A percentile compares a stretch with the other conserved stretches of the same genome.
These are phyloP conservation scores for Boletus vinaceobasis DNA, from an alignment of 768 basidiomycete genomes.

Conservation along the genomic window DNA sequence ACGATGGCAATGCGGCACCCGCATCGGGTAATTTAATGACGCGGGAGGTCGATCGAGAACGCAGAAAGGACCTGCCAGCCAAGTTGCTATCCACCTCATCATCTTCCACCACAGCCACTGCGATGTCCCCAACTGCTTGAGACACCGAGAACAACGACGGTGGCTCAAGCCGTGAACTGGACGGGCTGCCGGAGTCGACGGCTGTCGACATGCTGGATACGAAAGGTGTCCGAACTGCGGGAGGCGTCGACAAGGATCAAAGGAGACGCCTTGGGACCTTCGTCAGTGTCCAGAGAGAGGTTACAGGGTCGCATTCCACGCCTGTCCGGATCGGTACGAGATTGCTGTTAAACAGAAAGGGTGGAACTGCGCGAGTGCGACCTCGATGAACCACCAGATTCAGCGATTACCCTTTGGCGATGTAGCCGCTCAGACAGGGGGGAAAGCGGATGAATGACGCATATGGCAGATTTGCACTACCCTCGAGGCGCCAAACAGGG, in stretches of 20 bases:
- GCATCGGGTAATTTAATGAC: slow-evolving; percentile 28
- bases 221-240: slow-evolving; percentile 30
- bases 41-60: slow-evolving; percentile 29
- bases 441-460: slow-evolving; percentile 32
- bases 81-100: slow-evolving; percentile 17
- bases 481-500: slow-evolving; percentile 24
- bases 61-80: slow-evolving; percentile 23
- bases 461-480: slow-evolving; percentile 14
- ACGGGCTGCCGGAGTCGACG: slow-evolving; percentile 20
- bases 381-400: slow-evolving; percentile 10
- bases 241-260: slow-evolving; percentile 29
- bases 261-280: slow-evolving; percentile 13
- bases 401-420: slow-evolving; percentile 25
- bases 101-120: slow-evolving; percentile 2
- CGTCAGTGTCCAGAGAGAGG: slow-evolving; percentile 5
- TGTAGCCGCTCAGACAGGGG: slow-evolving; percentile 28
- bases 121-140: slow-evolving; percentile 6
- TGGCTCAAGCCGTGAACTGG: slow-evolving; percentile 29
- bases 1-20: slow-evolving; percentile 19
- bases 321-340: slow-evolving; percentile 19
- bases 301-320: slow-evolving; percentile 7
- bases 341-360: slow-evolving; percentile 28
- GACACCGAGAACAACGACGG: slow-evolving; percentile 18
- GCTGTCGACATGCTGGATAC: slow-evolving; percentile 11
- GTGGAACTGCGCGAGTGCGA: slow-evolving; percentile 31